Base-by-base conservation (phyloP, 768 basidiomycete species). In the Naganishia vishniacii region DNA sequence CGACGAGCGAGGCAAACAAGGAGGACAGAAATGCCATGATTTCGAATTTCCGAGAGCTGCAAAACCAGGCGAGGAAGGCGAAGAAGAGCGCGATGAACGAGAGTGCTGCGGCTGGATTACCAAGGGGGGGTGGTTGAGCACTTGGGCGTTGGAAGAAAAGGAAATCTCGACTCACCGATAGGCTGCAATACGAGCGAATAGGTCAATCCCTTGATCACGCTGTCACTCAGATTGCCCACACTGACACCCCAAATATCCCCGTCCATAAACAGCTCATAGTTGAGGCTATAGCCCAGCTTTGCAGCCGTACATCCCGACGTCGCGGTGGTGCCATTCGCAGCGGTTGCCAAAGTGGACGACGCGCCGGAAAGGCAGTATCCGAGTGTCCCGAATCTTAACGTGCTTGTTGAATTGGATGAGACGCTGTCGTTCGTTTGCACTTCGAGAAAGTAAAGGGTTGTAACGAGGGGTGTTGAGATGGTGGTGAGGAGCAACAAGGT, bases 401-500 rank as follows among this genome's bases (percentile, higher is more conserved):
- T 47, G 26, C 40, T 25, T 3, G 59, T 23, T 7, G 42, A 29
- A 8, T 8, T 26, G n/a, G 45, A 45, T n/a, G 46, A 47, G 8
- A 20, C 8, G 31, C 13, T 49, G 13, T 42, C 37, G 15, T 18
- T 29, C 20, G 59, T n/a, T 20, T 16, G 5, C 8, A 86, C 78
- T 42, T 79, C 77, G 71, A 86, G 83, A 53, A 86, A 79, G 75
- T 80, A 84, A 51, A 87, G 82, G 64, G 3, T 84, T 85, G 29
- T 84, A 73, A 86, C 84, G 77, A 91, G 86, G 1, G 89, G 84
- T 37, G 86, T 75, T 4, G 88, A 89, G 51, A 91, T 77, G 2
- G 84, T 86, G 61, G 89, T 85, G 32, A 91, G 81, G 61, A 87
- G 82, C 59, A 91, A 83, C n/a, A 89, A 47, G 75, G 87, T 90